Evolutionary conservation across 2,329 filamentous ascomycete species (phyloP).

Genomic region (Trichoderma sp.): DNA sequence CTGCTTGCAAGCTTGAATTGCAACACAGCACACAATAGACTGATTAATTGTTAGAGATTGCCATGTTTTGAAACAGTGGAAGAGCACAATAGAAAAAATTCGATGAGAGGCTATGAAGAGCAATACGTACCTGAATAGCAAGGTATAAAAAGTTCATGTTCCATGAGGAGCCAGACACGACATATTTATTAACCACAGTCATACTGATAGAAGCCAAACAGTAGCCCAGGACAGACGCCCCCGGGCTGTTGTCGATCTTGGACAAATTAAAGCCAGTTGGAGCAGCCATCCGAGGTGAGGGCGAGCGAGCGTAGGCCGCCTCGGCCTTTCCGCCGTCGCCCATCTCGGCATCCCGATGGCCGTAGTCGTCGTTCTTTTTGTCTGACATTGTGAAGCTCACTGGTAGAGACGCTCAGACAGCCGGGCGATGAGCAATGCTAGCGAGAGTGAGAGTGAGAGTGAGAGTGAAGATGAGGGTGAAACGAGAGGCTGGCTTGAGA

Average conservation of each 20-base stretch:
- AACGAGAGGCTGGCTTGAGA: constrained; percentile 9
- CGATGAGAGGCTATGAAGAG: constrained; percentile 34
- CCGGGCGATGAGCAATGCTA: background rate
- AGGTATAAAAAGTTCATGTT: constrained; percentile 97
- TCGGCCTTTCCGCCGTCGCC: constrained; percentile 52
- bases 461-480: constrained; percentile 4
- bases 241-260: constrained; percentile 73
- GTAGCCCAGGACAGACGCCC: constrained; percentile 83
- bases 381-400: constrained; percentile 66
- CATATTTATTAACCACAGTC: constrained; percentile 99
- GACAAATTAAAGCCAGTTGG: constrained; percentile 43
- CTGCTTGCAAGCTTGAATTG: constrained; percentile 83
- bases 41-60: constrained; percentile 44
- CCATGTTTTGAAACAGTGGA: background rate
- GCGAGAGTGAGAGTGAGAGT: background rate
- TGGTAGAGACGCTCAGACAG: constrained; percentile 4
- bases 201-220: constrained; percentile 97
- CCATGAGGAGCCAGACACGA: constrained; percentile 86
- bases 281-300: constrained; percentile 31
- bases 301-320: constrained; percentile 40
- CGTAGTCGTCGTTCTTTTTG: constrained; percentile 85
- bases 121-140: constrained; percentile 74
- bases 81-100: background rate
- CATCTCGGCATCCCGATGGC: constrained; percentile 70
- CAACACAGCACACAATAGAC: constrained; percentile 85